These are phyloP conservation scores for Colletotrichum endophyticum DNA, from an alignment of 2,329 filamentous ascomycete species.

Conservation along the genomic window DNA sequence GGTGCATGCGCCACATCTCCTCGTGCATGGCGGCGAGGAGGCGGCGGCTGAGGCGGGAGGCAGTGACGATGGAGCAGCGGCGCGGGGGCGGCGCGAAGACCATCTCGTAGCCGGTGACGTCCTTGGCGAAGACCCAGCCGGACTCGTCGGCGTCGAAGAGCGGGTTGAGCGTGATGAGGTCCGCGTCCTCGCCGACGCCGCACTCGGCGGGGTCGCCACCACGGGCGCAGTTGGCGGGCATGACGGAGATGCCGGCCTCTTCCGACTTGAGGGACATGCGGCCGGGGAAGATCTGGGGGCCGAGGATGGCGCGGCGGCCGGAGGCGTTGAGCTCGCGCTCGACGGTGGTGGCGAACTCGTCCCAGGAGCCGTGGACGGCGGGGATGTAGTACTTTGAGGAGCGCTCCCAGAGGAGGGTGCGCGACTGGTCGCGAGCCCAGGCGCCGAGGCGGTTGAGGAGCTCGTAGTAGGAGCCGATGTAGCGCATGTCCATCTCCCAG, in stretches of 20 bases:
- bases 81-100: slow-evolving; percentile 63
- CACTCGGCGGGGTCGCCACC: slow-evolving; percentile 59
- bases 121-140: slow-evolving; percentile 74
- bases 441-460: slow-evolving; percentile 70
- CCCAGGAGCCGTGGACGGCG: slow-evolving; percentile 70
- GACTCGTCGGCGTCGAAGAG: slow-evolving; percentile 75
- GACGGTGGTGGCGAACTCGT: slow-evolving; percentile 72
- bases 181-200: slow-evolving; percentile 74
- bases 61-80: slow-evolving; percentile 74
- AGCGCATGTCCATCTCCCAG: slow-evolving; percentile 73
- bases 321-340: slow-evolving; percentile 62
- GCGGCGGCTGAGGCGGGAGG: slow-evolving; percentile 69
- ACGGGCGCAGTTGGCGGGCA: slow-evolving; percentile 60
- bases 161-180: slow-evolving; percentile 79
- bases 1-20: slow-evolving; percentile 70
- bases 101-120: slow-evolving; percentile 71
- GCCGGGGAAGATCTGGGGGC: slow-evolving; percentile 62
- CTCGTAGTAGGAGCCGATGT: slow-evolving; percentile 72
- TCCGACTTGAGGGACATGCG: slow-evolving; percentile 53
- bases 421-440: slow-evolving; percentile 72
- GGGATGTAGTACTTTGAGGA: slow-evolving; percentile 80
- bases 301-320: slow-evolving; percentile 67
- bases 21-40: slow-evolving; percentile 76
- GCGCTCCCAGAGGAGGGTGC: slow-evolving; percentile 79
- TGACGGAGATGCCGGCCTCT: slow-evolving; percentile 54